Base-by-base conservation (phyloP, 2,329 filamentous ascomycete species). In the Penicillium nordicum region DNA sequence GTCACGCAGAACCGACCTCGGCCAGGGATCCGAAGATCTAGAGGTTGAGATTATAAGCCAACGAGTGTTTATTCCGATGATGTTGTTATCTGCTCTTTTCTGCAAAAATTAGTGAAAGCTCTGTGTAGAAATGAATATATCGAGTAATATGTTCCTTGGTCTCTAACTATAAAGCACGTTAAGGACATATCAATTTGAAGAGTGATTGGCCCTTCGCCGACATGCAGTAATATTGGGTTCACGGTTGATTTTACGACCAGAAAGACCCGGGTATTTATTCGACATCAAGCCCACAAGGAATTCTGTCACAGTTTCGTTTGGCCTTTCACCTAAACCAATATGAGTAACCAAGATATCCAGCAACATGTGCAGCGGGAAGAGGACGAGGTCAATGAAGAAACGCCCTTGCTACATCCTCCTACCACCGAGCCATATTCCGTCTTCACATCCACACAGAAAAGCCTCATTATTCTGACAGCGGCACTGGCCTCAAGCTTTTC, bases 401-500 rank as follows among this genome's bases (percentile, higher is more conserved):
- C 61, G 0, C 52, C 62, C 8, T 56, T 69, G 14, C 46, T 69
- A 8, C 30, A 27, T 8, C 7, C 25, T 1, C 9, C 48, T 18
- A 30, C 14, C 4, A 49, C 27, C 16, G 25, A 58, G 23, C 47
- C 54, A 23, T 71, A 74, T 53, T 72, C 71, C 0, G 55, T 69
- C 11, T 76, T 76, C 56, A 70, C 68, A 1, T 58, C 50, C 10
- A 51, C 50, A 14, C 67, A 74, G 54, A 76, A 75, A 57, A 60
- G 65, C 12, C 64, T 72, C 18, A 74, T 76, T 21, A 66, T 76
- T 30, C 61, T 73, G 16, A 66, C 73, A 46, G 74, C 75, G 3
- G 68, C 74, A 1, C 64, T 75, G 27, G 75, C 71, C 9, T 76
- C 74, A 1, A 69, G 74, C 38, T 78, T 78, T 57, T 76, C 74